Percentiles rank a stretch among this genome's conserved stretches.
These are phyloP conservation scores for Sporopachydermia quercuum DNA, from an alignment of 805 yeast genomes.

Conservation along the genomic window DNA sequence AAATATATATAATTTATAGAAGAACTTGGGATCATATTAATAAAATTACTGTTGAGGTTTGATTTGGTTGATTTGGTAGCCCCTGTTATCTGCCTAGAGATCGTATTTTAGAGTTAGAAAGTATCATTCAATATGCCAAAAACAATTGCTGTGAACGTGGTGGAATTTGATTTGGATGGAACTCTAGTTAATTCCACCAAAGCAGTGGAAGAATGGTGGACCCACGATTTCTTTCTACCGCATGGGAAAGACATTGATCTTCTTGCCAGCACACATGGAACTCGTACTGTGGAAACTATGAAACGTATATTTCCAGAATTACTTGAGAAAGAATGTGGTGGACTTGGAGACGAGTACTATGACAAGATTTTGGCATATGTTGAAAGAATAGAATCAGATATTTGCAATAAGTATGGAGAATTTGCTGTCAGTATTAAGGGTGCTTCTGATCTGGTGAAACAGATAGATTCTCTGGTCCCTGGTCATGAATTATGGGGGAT, in stretches of 20 bases:
- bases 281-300: constrained; percentile 69
- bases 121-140: background rate
- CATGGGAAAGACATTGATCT: constrained; percentile 16
- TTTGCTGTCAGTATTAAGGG: constrained; percentile 67
- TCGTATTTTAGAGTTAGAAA: no score
- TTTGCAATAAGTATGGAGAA: constrained; percentile 60
- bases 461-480: constrained; percentile 28
- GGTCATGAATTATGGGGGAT: constrained; percentile 59
- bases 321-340: constrained; percentile 35
- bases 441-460: constrained; percentile 45
- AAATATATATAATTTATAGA: no score
- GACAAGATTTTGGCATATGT: constrained; percentile 25
- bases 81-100: no score
- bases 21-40: no score
- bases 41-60: no score
- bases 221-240: constrained; percentile 15
- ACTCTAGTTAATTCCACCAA: constrained; percentile 73
- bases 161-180: constrained; percentile 77
- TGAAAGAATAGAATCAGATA: constrained; percentile 50
- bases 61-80: no score
- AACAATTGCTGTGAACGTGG: constrained; percentile 25
- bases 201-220: constrained; percentile 76
- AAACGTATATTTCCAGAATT: constrained; percentile 61
- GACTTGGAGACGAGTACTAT: constrained; percentile 1
- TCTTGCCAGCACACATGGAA: constrained; percentile 65